Evolutionary conservation across 1,284 basidiomycete genomes (phyloP), one percentile per base, ranked within the genome.

Genomic region (Ganoderma boninense): DNA sequence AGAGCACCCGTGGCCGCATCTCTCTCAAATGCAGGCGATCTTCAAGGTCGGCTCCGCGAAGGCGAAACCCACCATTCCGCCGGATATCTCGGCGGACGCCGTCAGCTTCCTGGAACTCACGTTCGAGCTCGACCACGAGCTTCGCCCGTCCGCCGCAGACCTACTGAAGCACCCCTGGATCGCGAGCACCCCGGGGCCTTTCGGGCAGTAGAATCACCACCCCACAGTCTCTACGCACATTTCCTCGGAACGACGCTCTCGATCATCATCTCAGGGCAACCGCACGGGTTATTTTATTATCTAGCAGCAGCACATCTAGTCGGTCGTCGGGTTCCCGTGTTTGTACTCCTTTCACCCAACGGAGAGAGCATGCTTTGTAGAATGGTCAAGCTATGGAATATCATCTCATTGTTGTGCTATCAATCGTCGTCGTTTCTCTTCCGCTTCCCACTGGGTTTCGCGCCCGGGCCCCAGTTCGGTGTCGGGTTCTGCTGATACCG

Each of bases 1-100:
- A 4, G 93, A 97, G 76, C 97, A 98, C 80, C 98, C 98, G 0
- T 99, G 96, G 95, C 95, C 97, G 0, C 94, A 96, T 73, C 86
- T 99, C 35, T 97, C 95, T n/a, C 97, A 99, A 83, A 99, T 99
- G 97, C 97, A 98, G 83, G 96, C 95, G 70, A 98, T 98, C 78
- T 99, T 96, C 87, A 95, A 93, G 88, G 97, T 98, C 76, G 97
- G 97, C 4, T 93, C 93, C 6, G 92, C 89, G 18, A 74, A 71
- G 32, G 92, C 92, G 11, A 91, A 91, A 77, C 97, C 97, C 0
- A 85, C 91, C 3, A 95, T 94, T 62, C 97, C 97, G 0, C 89
- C 92, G 1, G 97, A 98, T 79, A 96, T 98, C 67, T 94, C 95
- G 1, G 72, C 88, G 0, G 95, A 97, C 29, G 95, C 95, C 0